phyloP scores from a whole-genome alignment of 306 rosid genomes.

The Sechiopsis laciniata region DNA sequence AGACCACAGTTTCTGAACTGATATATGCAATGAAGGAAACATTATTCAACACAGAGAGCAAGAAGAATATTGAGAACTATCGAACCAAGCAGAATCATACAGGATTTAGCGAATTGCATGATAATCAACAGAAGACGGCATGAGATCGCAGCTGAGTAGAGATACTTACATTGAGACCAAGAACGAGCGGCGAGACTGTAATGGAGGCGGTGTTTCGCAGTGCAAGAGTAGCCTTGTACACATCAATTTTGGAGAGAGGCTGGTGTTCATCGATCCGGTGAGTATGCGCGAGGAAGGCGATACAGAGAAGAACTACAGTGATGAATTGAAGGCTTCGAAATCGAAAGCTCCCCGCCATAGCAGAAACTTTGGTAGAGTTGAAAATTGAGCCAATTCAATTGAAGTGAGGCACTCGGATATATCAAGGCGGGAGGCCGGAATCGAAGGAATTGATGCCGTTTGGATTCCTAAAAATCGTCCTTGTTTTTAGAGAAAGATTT shows the following conservation, averaged over 20 bases:
- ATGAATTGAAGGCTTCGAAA: background rate
- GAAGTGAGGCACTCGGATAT: background rate
- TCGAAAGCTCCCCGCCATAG: conserved; percentile 5
- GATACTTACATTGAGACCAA: conserved; percentile 30
- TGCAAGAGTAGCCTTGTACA: conserved; percentile 32
- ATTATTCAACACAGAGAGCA: background rate
- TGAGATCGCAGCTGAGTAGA: background rate
- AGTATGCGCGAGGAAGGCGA: background rate
- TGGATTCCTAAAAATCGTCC: conserved; percentile 2
- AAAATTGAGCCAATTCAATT: background rate
- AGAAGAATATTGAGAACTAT: background rate
- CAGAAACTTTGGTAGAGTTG: background rate
- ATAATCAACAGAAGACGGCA: conserved; percentile 1
- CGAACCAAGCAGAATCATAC: background rate
- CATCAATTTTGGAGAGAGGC: conserved; percentile 36
- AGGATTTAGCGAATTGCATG: background rate
- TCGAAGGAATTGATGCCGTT: background rate
- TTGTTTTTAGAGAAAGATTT: no score
- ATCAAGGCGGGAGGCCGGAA: conserved; percentile 11
- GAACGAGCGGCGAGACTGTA: conserved; percentile 30
- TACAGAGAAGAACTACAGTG: background rate
- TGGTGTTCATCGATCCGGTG: conserved; percentile 28
- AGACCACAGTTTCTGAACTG: background rate
- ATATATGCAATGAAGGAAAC: background rate
- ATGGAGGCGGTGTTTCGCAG: conserved; percentile 32